These are phyloP conservation scores for Amanita inopinata DNA, from an alignment of 768 basidiomycete species.

Conservation along the genomic window DNA sequence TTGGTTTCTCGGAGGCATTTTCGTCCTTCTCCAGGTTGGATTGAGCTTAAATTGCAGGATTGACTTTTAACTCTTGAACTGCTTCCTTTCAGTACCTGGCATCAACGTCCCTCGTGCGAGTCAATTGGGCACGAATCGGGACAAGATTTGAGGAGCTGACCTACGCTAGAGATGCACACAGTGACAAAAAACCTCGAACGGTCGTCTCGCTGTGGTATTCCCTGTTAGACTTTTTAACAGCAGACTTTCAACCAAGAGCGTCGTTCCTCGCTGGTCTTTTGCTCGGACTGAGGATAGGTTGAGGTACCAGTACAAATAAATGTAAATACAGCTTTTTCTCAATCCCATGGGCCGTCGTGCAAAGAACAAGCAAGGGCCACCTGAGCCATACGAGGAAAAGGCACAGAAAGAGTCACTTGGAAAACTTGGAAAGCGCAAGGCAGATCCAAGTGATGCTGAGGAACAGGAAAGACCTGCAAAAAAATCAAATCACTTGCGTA, in stretches of 20 bases:
- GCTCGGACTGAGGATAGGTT: conserved; percentile 78
- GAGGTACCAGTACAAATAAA: conserved; percentile 15
- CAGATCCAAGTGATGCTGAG: conserved; percentile 27
- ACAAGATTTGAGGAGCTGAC: conserved; percentile 64
- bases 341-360: conserved; percentile 72
- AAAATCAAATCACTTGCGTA: conserved; percentile 36
- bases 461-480: conserved; percentile 31
- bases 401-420: conserved; percentile 30
- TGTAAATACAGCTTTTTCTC: conserved; percentile 5
- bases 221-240: conserved; percentile 74
- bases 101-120: conserved; percentile 58
- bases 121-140: conserved; percentile 70
- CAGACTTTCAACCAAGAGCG: conserved; percentile 87
- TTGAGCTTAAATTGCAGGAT: neutral
- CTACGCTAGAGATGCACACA: conserved; percentile 51
- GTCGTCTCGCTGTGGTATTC: conserved; percentile 55
- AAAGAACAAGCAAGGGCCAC: conserved; percentile 75
- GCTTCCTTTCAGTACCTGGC: conserved; percentile 56
- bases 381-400: conserved; percentile 43
- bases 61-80: neutral
- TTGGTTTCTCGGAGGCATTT: conserved; percentile 82
- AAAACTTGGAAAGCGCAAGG: conserved; percentile 70
- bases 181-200: conserved; percentile 50
- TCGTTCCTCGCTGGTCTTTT: conserved; percentile 79
- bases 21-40: conserved; percentile 82